Conservation (phyloP, 164 flowering plant genomes). For the Liriodendron chinense region DNA sequence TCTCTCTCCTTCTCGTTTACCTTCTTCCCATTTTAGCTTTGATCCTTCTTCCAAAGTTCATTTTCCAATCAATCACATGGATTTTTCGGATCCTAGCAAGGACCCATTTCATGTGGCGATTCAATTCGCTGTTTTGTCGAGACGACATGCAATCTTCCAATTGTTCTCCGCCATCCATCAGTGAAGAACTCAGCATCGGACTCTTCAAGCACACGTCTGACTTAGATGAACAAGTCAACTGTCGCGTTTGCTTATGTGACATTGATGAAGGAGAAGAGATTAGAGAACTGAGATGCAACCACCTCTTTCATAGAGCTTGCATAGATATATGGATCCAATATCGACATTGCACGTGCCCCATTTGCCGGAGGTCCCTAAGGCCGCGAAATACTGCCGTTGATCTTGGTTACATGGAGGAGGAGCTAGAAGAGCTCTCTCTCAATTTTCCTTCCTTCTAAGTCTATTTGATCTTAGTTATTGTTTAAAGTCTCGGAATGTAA, state of each 20-base stretch:
- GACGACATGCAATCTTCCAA: neutral
- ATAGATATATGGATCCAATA: neutral
- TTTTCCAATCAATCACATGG: neutral
- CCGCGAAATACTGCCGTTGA: no score
- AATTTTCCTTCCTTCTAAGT: neutral
- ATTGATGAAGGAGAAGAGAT: slow-evolving; percentile 4
- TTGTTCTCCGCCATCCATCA: neutral
- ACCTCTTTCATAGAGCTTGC: slow-evolving; percentile 3
- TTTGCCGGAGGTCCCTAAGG: slow-evolving; percentile 3
- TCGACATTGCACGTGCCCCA: neutral
- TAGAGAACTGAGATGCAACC: slow-evolving; percentile 3
- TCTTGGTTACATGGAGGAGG: neutral
- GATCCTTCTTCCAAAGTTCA: neutral
- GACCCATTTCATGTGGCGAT: neutral
- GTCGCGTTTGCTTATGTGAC: neutral
- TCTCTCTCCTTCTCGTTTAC: neutral
- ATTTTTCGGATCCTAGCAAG: neutral
- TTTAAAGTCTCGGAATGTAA: no score
- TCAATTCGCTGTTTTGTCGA: neutral
- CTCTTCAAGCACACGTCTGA: neutral
- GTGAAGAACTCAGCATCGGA: neutral
- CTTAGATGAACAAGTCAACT: neutral
- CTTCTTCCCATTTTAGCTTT: neutral
- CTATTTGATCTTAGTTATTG: no score
- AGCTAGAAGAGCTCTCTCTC: neutral